These are phyloP conservation scores for Phytophthora palmivora DNA, from an alignment of 352 stramenopile genomes.

Conservation along the genomic window DNA sequence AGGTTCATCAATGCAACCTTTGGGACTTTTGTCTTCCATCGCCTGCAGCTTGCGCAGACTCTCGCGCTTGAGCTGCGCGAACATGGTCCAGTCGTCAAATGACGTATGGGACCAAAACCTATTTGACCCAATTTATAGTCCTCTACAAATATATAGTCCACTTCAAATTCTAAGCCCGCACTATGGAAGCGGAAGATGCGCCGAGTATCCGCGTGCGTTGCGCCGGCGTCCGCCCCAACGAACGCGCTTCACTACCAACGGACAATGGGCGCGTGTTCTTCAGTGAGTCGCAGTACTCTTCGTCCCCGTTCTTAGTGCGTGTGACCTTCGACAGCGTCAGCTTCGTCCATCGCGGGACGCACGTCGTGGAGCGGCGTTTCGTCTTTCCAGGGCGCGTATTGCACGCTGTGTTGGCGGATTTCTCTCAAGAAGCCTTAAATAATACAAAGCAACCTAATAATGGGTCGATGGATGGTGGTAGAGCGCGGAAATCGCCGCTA, in stretches of 20 bases:
- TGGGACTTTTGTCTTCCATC: conserved; percentile 91
- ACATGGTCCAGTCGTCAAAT: conserved; percentile 48
- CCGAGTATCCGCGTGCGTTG: conserved; percentile 38
- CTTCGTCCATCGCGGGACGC: conserved; percentile 57
- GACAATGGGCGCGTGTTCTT: conserved; percentile 37
- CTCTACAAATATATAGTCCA: background rate
- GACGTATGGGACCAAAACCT: background rate
- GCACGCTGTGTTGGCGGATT: conserved; percentile 61
- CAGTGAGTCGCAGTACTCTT: conserved; percentile 34
- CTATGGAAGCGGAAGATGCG: conserved; percentile 9
- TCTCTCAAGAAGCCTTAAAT: conserved; percentile 29
- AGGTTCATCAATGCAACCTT: conserved; percentile 90
- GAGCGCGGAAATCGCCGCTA: conserved; percentile 15
- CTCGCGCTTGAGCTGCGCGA: conserved; percentile 88
- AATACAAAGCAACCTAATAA: background rate
- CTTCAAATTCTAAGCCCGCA: background rate
- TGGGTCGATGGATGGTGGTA: background rate
- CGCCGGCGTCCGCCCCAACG: conserved; percentile 35
- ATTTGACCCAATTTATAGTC: conserved; percentile 5
- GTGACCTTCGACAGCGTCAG: conserved; percentile 54
- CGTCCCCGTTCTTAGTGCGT: conserved; percentile 48
- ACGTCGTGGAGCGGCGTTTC: conserved; percentile 70
- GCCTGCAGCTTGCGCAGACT: conserved; percentile 83
- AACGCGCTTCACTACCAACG: background rate
- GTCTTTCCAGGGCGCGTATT: conserved; percentile 64